These are phyloP conservation scores for Dioszegia aurantiaca DNA, from an alignment of 768 basidiomycete species.

Conservation along the genomic window DNA sequence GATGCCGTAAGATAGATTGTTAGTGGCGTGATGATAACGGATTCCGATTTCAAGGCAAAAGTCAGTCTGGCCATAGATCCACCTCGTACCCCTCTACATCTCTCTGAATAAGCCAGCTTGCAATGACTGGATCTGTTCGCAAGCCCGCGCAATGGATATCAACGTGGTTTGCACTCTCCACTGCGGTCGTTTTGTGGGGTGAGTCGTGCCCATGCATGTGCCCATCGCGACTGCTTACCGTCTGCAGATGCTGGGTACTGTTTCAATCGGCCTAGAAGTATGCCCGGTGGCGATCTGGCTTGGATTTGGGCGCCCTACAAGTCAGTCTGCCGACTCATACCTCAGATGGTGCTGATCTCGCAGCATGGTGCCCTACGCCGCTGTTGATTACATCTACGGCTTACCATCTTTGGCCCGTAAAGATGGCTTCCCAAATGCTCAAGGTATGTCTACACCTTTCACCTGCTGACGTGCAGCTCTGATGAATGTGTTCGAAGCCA, in stretches of 20 bases:
- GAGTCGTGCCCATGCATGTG: neutral
- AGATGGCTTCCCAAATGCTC: constrained; percentile 80
- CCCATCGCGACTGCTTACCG: neutral
- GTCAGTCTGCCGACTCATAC: constrained; percentile 21
- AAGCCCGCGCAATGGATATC: constrained; percentile 44
- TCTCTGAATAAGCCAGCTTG: too few species aligned
- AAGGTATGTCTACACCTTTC: constrained; percentile 58
- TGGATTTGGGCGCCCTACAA: constrained; percentile 88
- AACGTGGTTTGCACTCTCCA: constrained; percentile 40
- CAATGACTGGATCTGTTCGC: constrained; percentile 8
- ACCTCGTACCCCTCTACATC: too few species aligned
- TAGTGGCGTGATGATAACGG: too few species aligned
- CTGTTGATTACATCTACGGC: constrained; percentile 66
- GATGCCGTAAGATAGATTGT: too few species aligned
- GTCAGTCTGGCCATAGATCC: too few species aligned
- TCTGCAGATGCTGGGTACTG: constrained; percentile 43
- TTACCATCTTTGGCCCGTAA: constrained; percentile 62
- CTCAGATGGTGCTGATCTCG: neutral
- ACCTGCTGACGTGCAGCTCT: constrained; percentile 57
- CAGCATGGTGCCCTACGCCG: constrained; percentile 30
- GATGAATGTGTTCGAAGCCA: constrained; percentile 73
- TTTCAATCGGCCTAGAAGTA: constrained; percentile 66
- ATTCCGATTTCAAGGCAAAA: too few species aligned
- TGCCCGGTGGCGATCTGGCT: constrained; percentile 81
- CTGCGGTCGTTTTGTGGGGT: constrained; percentile 41